Base-by-base conservation (phyloP, 225 moss, liverwort and hornwort species). In the Lunularia cruciata region DNA sequence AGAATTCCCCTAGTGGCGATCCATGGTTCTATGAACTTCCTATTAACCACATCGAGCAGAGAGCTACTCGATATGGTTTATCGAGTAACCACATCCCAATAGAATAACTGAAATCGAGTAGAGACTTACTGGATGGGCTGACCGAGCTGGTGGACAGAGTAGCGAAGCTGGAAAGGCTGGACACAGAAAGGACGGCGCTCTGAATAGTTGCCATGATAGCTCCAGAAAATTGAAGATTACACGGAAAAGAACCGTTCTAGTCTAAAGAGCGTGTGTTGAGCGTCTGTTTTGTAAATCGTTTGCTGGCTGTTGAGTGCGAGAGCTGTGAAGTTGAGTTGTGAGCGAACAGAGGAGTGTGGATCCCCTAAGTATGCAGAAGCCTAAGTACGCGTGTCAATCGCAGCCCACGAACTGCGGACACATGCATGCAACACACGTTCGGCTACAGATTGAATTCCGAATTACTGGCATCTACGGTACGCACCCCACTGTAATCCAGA, bases 171-270 rank as follows among this genome's bases (percentile, higher is more conserved):
- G 64, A 48, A 15, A 34, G 2, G 9, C 10, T 16, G 20, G 49
- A 51, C 12, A 34, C 6, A 13, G 47, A 8, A 0, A 63, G 25
- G 23, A 73, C 46, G 14, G 62, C 25, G 28, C 43, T 68, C 63
- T 73, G 78, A 51, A 69, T 57, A 10, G 78, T 48, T 48, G 73
- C 73, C 73, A 78, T 78, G 9, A 27, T 23, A 23, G 36, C 55
- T 15, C 2, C n/a, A 16, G 2, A 36, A 48, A 34, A 15, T 5
- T 5, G 60, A 13, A 33, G 49, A 5, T 10, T 8, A 11, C 28
- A 38, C 34, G 27, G 34, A 42, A 40, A 61, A 36, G 39, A 25
- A 12, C 7, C 22, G 39, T 12, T 19, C 22, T 16, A 8, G 15
- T 28, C 30, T 22, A 12, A 30, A 34, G 13, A 2, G 61, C 62